Base-by-base conservation (phyloP, 345 rosid species). In the Carallia brachiata region DNA sequence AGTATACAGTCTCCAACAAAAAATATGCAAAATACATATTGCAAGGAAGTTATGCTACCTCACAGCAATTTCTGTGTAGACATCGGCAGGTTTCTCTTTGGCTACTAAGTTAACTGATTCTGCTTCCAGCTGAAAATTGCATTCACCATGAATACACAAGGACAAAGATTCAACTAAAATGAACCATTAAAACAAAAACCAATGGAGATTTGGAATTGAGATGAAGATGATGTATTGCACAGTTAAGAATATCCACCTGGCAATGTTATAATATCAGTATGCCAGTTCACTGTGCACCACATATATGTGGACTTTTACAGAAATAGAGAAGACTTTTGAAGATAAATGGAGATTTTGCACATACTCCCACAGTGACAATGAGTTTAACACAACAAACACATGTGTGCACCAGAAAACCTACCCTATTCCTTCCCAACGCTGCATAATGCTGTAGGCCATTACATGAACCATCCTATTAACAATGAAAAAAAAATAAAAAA, bases 401-500 rank as follows among this genome's bases (percentile, higher is more conserved):
- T 12, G n/a, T 37, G 37, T 63, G 62, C 36, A 57, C 65, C 27
- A 75, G 77, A 58, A 69, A 80, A 68, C 95, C 27, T 84, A 95
- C 99, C 82, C 83, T 84, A 78, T 92, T 88, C 81, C 98, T 90
- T 81, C 99, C 99, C 74, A 95, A 77, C 72, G 99, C 99, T 72
- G 99, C 97, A 83, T 95, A 95, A 77, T 95, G 99, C 74, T 95
- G 98, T 67, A 95, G 77, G 74, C 99, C 99, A 80, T 95, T 95
- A 87, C 99, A 95, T 6, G 99, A 95, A 54, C 99, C 99, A 84
- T 95, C 99, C 99, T 95, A 81, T 50, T 36, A 44, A 47, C 30
- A 17, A 55, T 36, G 59, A 17, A 50, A 56, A 31, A 30, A 61
- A 47, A 1, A 66, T 9, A 53, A 10, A 36, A 39, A 52, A 13